phyloP scores from a whole-genome alignment of 108 stramenopile genomes.

The Nitzschia palea region DNA sequence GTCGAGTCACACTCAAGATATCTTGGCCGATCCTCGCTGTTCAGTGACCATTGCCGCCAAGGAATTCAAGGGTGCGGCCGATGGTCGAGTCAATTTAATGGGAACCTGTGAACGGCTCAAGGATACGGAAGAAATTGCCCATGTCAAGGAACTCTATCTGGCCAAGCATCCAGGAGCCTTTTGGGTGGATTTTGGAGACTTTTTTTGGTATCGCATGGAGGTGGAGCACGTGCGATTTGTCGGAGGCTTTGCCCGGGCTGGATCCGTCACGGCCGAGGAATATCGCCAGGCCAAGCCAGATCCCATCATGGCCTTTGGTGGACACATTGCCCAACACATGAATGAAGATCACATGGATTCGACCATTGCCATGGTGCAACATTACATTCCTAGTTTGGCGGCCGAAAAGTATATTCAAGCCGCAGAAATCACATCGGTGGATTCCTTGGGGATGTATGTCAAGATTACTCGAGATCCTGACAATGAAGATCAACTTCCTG shows the following conservation, averaged over 20 bases:
- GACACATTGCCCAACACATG: slow-evolving; percentile 88
- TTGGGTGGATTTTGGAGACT: slow-evolving; percentile 95
- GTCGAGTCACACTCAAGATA: slow-evolving; percentile 91
- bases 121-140: slow-evolving; percentile 49
- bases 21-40: slow-evolving; percentile 74
- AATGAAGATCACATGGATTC: slow-evolving; percentile 91
- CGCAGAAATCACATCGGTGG: slow-evolving; percentile 89
- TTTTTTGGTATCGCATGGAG: slow-evolving; percentile 86
- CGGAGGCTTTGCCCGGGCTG: slow-evolving; percentile 95
- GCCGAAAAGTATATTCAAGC: slow-evolving; percentile 49
- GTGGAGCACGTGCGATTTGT: slow-evolving; percentile 88
- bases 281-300: slow-evolving; percentile 82
- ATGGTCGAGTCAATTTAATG: slow-evolving; percentile 94
- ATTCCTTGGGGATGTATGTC: slow-evolving; percentile 92
- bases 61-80: slow-evolving; percentile 93
- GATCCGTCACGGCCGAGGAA: slow-evolving; percentile 78
- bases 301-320: slow-evolving; percentile 78
- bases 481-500: slow-evolving; percentile 49
- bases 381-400: slow-evolving; percentile 74
- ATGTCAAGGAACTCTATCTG: slow-evolving; percentile 74
- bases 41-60: slow-evolving; percentile 89
- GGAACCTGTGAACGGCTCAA: slow-evolving; percentile 69
- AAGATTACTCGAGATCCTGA: slow-evolving; percentile 75
- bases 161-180: slow-evolving; percentile 91
- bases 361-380: slow-evolving; percentile 87